These are phyloP conservation scores for Calonectria hongkongensis DNA, from an alignment of 2,329 filamentous ascomycete species.

Conservation along the genomic window DNA sequence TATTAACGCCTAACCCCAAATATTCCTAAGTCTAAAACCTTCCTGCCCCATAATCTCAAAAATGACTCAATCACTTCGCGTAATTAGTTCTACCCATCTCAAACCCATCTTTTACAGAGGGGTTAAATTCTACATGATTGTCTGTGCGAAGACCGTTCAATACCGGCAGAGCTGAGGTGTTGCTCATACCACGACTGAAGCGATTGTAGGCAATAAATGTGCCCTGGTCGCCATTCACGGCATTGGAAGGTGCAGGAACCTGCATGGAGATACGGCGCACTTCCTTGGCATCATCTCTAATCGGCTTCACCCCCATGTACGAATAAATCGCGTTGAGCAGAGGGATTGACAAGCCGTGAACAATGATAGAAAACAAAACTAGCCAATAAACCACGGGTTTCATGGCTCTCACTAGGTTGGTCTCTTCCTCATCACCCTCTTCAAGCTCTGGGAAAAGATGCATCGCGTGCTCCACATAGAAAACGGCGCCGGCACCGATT, in stretches of 20 bases:
- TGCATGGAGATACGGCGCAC: conserved; percentile 13
- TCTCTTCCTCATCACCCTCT: conserved; percentile 59
- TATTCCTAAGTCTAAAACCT: too few relatives aligned
- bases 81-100: too few relatives aligned
- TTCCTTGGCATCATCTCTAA: conserved; percentile 53
- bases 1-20: too few relatives aligned
- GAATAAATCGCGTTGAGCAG: conserved; percentile 45
- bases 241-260: conserved; percentile 29
- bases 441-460: conserved; percentile 62
- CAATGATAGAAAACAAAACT: conserved; percentile 53
- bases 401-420: conserved; percentile 60
- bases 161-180: neutral
- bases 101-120: too few relatives aligned
- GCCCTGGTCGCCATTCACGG: neutral
- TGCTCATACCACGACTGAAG: conserved; percentile 32
- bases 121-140: too few relatives aligned
- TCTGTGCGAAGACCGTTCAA: neutral
- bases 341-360: conserved; percentile 66
- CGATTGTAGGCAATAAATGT: conserved; percentile 39
- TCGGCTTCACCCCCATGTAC: conserved; percentile 58
- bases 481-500: conserved; percentile 85
- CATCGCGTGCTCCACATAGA: conserved; percentile 76
- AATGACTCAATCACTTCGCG: too few relatives aligned
- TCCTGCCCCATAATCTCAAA: too few relatives aligned
- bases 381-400: conserved; percentile 64